A percentile compares a stretch with the other conserved stretches of the same genome.
Evolutionary conservation across 345 rosid species (phyloP).

Genomic region (Boechera divaricarpa): DNA sequence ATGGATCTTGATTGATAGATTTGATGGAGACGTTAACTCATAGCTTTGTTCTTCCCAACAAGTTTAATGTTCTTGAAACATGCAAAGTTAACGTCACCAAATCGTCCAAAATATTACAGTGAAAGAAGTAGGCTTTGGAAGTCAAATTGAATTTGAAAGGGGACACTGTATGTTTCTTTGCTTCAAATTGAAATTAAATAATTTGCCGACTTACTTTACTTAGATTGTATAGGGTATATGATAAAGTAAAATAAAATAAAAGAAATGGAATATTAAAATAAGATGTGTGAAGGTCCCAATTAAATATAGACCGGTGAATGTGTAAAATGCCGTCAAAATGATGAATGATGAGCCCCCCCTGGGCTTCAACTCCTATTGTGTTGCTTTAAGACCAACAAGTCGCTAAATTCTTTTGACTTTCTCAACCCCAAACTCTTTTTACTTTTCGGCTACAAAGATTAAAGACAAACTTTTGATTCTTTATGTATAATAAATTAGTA

Average conservation of each 20-base stretch:
- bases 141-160: neutral
- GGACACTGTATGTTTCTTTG: slow-evolving; percentile 26
- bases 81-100: slow-evolving; percentile 19
- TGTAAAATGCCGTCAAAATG: slow-evolving; percentile 22
- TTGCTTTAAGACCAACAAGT: slow-evolving; percentile 35
- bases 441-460: slow-evolving; percentile 37
- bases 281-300: neutral
- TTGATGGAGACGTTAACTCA: slow-evolving; percentile 15
- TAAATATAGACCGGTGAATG: slow-evolving; percentile 33
- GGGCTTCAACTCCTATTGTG: slow-evolving; percentile 12
- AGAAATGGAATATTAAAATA: neutral
- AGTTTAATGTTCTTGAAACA: slow-evolving; percentile 10
- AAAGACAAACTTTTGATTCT: slow-evolving; percentile 14
- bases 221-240: neutral
- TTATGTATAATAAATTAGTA: neutral
- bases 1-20: slow-evolving; percentile 4
- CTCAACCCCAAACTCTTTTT: slow-evolving; percentile 17
- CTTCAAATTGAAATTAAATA: slow-evolving; percentile 14
- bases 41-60: slow-evolving; percentile 20
- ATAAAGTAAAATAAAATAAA: neutral
- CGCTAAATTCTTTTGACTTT: slow-evolving; percentile 37
- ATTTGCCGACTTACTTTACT: slow-evolving; percentile 26
- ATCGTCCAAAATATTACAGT: neutral
- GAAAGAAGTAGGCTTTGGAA: neutral
- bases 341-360: neutral